These are phyloP conservation scores for Agastache rugosa DNA, from an alignment of 257 asterid species.

Conservation along the genomic window DNA sequence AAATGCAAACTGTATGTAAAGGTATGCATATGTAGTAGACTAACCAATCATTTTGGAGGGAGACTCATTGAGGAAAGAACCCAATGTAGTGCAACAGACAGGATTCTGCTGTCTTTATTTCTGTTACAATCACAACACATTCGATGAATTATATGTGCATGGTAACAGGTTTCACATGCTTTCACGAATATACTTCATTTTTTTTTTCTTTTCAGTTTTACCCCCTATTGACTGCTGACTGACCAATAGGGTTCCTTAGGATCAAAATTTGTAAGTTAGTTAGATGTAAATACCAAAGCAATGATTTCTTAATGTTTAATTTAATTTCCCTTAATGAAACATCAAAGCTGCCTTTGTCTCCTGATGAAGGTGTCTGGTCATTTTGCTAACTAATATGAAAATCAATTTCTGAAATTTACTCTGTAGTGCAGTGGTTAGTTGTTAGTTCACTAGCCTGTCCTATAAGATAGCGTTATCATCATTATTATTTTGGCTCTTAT, in stretches of 20 bases:
- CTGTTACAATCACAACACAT: slow-evolving; percentile 5
- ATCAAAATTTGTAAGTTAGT: not conserved
- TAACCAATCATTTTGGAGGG: slow-evolving; percentile 16
- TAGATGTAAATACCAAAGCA: not conserved
- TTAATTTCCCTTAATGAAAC: not conserved
- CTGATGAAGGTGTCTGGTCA: not conserved
- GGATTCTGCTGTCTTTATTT: slow-evolving; percentile 13
- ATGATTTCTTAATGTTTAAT: not conserved
- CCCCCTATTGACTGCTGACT: not conserved
- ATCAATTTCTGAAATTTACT: not conserved
- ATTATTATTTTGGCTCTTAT: not conserved
- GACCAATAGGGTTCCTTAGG: slow-evolving; percentile 9
- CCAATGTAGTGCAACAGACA: not conserved
- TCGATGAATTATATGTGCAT: not conserved
- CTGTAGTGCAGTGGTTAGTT: not conserved
- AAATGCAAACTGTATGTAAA: slow-evolving; percentile 91
- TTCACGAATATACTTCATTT: not conserved
- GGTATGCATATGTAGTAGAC: slow-evolving; percentile 52
- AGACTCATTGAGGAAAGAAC: not conserved
- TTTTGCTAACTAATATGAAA: not conserved
- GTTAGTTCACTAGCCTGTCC: slow-evolving; percentile 21
- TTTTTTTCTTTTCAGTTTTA: not conserved
- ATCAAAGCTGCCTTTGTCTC: not conserved
- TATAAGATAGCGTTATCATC: not conserved
- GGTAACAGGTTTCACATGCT: slow-evolving; percentile 23